Evolutionary conservation across 345 rosid genomes (phyloP), one percentile per base, ranked within the genome.

Genomic region (Salix purpurea): DNA sequence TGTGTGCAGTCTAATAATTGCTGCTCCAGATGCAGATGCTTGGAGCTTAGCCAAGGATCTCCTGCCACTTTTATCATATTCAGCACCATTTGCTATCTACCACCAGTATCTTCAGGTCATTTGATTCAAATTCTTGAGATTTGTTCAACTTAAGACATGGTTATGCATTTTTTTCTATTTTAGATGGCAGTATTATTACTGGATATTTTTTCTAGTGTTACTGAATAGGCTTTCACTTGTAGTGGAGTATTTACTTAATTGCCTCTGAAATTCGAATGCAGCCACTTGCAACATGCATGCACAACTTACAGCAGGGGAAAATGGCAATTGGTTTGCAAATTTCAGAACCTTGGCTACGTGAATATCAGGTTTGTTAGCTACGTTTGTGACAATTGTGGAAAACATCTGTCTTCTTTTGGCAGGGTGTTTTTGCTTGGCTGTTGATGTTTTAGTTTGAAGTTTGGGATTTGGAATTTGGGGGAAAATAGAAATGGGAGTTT

Each of bases 341-440:
- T 78, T 88, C 98, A 46, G 99, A 96, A 88, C 95, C 98, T 36
- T 96, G 97, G 98, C 81, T 96, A 74, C 97, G 97, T 2, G 98
- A 96, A 83, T 92, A 90, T 85, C 97, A 92, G 94, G 97, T 92
- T 11, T n/a, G 46, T 60, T 69, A n/a, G 54, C 61, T 40, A 40
- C 23, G 6, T 15, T 16, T 50, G 7, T 39, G 24, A 40, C 50
- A 39, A 40, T 0, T 24, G 7, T 4, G 24, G 6, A 24, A 74
- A 5, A 28, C 70, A 34, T 32, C 28, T 1, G 36, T 42, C 50
- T 11, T 21, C 26, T 0, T 10, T 14, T 40, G 56, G 37, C 52
- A 12, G 15, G 15, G 52, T 36, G 15, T 13, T 46, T 50, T 16
- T 6, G 67, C 39, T 1, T 65, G 8, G 37, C 8, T 65, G 42